Evolutionary conservation across 495 filamentous ascomycete genomes (phyloP).

Genomic region (Penicillium diatomitis): DNA sequence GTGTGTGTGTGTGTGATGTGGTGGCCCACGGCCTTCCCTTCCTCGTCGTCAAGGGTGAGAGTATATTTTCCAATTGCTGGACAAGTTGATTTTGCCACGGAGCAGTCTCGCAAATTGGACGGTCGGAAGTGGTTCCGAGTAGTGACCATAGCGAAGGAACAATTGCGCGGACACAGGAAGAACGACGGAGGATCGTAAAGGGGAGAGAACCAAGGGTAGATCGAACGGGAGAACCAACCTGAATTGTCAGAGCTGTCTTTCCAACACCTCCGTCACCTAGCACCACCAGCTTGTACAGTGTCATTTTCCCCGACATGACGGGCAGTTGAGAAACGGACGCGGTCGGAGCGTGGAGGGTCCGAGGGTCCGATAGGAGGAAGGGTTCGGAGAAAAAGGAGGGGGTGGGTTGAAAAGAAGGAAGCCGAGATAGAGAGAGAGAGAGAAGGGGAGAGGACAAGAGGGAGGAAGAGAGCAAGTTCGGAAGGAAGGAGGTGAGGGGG

Average conservation of each 20-base stretch:
- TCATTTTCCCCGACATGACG: conserved; percentile 76
- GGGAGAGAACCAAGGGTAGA: not conserved
- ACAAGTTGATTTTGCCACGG: not conserved
- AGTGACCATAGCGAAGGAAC: too few relatives aligned
- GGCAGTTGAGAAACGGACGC: conserved; percentile 5
- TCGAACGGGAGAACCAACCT: conserved; percentile 48
- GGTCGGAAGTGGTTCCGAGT: too few relatives aligned
- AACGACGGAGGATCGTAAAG: not conserved
- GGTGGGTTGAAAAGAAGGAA: not conserved
- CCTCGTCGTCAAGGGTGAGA: too few relatives aligned
- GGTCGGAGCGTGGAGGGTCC: not conserved
- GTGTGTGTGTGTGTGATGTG: too few relatives aligned
- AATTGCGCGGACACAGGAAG: too few relatives aligned
- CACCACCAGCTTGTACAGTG: conserved; percentile 97
- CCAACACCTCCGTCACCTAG: conserved; percentile 88
- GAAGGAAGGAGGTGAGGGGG: not conserved
- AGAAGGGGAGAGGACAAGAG: conserved; percentile 2
- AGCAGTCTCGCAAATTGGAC: too few relatives aligned
- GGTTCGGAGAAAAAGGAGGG: not conserved
- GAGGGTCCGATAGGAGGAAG: not conserved
- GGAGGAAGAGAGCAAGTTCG: conserved; percentile 6
- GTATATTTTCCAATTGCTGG: too few relatives aligned
- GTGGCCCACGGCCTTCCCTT: too few relatives aligned
- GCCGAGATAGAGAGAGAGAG: conserved; percentile 3
- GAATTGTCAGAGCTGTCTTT: conserved; percentile 96